Conservation (phyloP, 1,284 basidiomycete species). For the Boletus holoroseus region DNA sequence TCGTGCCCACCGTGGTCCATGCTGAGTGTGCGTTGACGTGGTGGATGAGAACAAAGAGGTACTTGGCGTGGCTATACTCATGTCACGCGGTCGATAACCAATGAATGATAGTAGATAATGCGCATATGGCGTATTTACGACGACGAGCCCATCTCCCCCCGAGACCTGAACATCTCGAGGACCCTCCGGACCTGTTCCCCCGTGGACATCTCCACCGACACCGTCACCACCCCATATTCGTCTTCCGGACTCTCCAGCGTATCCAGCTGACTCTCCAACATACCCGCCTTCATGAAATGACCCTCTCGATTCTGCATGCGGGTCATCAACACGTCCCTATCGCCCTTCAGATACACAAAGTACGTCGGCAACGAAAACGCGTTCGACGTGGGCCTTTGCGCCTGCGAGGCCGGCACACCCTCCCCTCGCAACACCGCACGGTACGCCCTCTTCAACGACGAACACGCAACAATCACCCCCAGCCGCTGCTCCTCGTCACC, state of each 20-base stretch:
- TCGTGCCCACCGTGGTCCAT: conserved; percentile 47
- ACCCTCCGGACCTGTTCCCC: conserved; percentile 50
- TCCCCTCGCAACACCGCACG: conserved; percentile 67
- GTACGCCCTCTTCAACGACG: conserved; percentile 79
- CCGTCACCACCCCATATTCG: conserved; percentile 64
- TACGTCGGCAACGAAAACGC: conserved; percentile 48
- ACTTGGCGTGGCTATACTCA: conserved; percentile 2
- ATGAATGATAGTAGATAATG: neutral
- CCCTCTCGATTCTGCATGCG: conserved; percentile 69
- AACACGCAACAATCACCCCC: conserved; percentile 80
- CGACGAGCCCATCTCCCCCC: neutral
- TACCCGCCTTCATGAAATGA: conserved; percentile 86
- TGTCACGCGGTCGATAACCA: neutral
- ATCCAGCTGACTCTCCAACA: conserved; percentile 82
- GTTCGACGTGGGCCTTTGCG: conserved; percentile 3
- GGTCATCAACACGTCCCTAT: conserved; percentile 54
- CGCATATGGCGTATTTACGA: neutral
- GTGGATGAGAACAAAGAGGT: neutral
- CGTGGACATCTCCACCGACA: conserved; percentile 53
- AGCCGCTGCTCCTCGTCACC: neutral
- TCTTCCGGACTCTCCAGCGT: conserved; percentile 74
- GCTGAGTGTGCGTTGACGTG: neutral
- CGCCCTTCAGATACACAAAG: conserved; percentile 82
- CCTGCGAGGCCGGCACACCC: neutral
- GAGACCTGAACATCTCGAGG: neutral